Conservation (phyloP, 768 basidiomycete species). For the Lentinula raphanica region DNA sequence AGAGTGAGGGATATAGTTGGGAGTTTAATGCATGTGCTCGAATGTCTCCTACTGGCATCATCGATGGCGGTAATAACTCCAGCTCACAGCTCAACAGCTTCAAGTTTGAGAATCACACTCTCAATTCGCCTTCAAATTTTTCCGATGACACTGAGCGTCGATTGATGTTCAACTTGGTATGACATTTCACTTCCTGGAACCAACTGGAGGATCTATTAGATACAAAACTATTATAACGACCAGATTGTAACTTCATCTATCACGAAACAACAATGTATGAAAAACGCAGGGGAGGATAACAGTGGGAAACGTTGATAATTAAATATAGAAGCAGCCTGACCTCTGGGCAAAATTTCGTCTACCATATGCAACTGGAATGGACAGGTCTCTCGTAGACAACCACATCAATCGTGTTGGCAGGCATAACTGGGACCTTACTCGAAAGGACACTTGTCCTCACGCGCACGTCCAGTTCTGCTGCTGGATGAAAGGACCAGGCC, state of each 20-base stretch:
- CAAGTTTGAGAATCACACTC: no score
- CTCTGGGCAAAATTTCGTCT: not conserved
- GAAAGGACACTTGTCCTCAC: not conserved
- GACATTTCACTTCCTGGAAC: not conserved
- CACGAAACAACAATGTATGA: slow-evolving; percentile 1
- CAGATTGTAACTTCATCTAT: slow-evolving; percentile 1
- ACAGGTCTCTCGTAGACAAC: not conserved
- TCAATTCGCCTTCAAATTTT: not conserved
- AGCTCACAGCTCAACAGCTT: no score
- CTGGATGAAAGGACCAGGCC: not conserved
- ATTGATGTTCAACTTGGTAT: not conserved
- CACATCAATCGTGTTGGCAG: not conserved
- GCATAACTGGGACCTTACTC: not conserved
- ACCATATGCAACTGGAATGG: not conserved
- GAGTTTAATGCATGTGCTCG: no score
- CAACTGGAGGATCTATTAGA: slow-evolving; percentile 4
- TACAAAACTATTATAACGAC: not conserved
- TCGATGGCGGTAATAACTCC: no score
- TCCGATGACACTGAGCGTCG: not conserved
- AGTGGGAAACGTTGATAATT: not conserved
- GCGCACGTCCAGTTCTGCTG: not conserved
- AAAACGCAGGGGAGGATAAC: not conserved
- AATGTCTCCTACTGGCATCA: no score
- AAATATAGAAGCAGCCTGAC: not conserved
- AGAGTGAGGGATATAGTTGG: no score